Base-by-base conservation (phyloP, 2,329 filamentous ascomycete species). In the Aspergillus cejpii region DNA sequence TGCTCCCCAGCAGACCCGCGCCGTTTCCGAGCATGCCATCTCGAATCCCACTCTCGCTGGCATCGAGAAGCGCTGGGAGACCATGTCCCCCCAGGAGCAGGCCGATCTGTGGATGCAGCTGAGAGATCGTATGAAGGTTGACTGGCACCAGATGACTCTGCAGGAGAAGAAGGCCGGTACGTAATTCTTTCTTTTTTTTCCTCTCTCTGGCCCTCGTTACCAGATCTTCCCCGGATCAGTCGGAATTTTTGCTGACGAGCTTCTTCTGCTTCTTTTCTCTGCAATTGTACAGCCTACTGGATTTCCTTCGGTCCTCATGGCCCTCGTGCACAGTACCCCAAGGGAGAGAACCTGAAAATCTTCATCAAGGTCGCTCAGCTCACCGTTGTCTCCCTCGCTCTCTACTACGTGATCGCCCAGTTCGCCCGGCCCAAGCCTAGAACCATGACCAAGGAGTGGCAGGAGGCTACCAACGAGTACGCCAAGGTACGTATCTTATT, bases 11-110 rank as follows among this genome's bases (percentile, higher is more conserved):
- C 73, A 76, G 65, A 69, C 68, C 52, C 75, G 78, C 54, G 60
- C 65, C 65, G 74, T 80, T 62, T 81, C 85, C 61, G 86, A 86
- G 60, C 89, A 95, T 71, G 90, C 91, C 68, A 94, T 98, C 74
- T 94, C 90, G 66, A 97, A 96, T 78, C 92, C 94, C 60, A 96
- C 88, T 48, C 81, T 98, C 65, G 87, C 88, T 73, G 89, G 94
- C 75, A 97, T 98, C 67, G 92, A 98, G 83, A 96, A 95, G 84
- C 81, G 92, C 77, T 98, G 92, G 92, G 92, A 98, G 78, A 81
- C 77, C 54, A 90, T 97, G 87, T 90, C 91, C 48, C 88, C 92
- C 55, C 89, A 95, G 79, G 92, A 98, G 81, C 92, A 98, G 82
- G 92, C 92, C 58, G 92, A 98, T 68, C 78, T 98, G 62, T 98